phyloP scores from a whole-genome alignment of 768 basidiomycete genomes.

The Tulasnella sp. region DNA sequence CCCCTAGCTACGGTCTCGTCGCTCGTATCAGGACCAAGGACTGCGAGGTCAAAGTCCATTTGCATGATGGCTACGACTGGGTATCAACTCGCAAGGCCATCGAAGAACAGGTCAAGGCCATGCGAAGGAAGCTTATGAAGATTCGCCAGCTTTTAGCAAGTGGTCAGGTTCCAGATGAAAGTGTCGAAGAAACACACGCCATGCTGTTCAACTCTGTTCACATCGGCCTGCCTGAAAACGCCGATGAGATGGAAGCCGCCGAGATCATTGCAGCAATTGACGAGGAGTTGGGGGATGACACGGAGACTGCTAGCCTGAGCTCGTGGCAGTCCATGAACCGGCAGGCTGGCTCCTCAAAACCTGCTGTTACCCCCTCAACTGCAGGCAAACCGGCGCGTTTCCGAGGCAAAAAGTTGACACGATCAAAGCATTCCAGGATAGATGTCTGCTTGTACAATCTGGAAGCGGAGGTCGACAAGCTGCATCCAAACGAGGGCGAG shows the following conservation, averaged over 20 bases:
- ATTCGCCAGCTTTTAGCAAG: conserved; percentile 87
- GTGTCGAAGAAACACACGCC: conserved; percentile 59
- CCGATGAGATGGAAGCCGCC: conserved; percentile 56
- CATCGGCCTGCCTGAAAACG: conserved; percentile 76
- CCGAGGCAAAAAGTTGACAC: conserved; percentile 37
- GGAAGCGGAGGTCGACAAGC: conserved; percentile 59
- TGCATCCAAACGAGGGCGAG: conserved; percentile 41
- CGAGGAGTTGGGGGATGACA: conserved; percentile 67
- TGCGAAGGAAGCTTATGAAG: conserved; percentile 76
- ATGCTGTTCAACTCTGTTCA: conserved; percentile 91
- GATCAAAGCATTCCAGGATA: conserved; percentile 73
- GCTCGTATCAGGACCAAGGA: conserved; percentile 41
- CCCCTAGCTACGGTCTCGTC: not conserved
- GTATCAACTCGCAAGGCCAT: conserved; percentile 71
- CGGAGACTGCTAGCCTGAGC: conserved; percentile 65
- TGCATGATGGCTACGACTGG: conserved; percentile 98
- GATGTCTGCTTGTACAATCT: conserved; percentile 69
- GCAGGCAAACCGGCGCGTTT: conserved; percentile 31
- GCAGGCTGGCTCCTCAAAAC: conserved; percentile 34
- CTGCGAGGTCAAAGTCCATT: conserved; percentile 56
- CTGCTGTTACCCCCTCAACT: conserved; percentile 39
- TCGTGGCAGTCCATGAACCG: conserved; percentile 82
- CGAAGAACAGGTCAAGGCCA: conserved; percentile 79
- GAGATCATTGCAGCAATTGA: conserved; percentile 82
- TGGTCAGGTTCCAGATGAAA: conserved; percentile 78